Evolutionary conservation across 257 asterid genomes (phyloP), one percentile per base, ranked within the genome.

Genomic region (Nicotiana noctiflora): DNA sequence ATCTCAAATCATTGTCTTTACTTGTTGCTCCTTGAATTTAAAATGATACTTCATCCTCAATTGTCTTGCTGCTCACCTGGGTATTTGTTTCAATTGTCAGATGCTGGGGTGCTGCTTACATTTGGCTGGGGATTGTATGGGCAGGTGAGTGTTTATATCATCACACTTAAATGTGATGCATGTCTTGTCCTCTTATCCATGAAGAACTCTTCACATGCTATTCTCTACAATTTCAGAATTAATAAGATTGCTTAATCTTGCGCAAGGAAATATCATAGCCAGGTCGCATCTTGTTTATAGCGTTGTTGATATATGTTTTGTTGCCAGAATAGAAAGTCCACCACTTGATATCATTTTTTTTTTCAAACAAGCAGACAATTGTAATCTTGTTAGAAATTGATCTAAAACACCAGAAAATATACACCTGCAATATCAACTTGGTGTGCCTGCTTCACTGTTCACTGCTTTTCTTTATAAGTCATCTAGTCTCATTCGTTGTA

Each of bases 121-220:
- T 93, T 93, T 80, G 97, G 97, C 55, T 93, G 97, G 97, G 96
- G 97, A 51, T 85, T 79, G 66, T 88, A 91, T 78, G 97, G 97
- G 49, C 96, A 91, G 93, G 96, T 91, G 84, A 68, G 49, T 67
- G 31, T 53, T 23, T 64, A 51, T 84, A 51, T 74, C 61, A 46
- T 70, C 27, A 75, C 15, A 46, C 78, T 76, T 81, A 15, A 52
- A 77, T 17, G 31, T 32, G 46, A 59, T 74, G 52, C 17, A 32
- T 63, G 14, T 53, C 76, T 46, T 62, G 62, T 79, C 51, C 70
- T n/a, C 21, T 2, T 1, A 72, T 2, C 60, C 21, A 10, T 72
- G n/a, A 21, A 21, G 40, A 46, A 23, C 23, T n/a, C 56, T 46
- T 23, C 60, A 46, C 60, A 72, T 72, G 2, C 34, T 46, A 44